These are phyloP conservation scores for Fusarium incarnatum DNA, from an alignment of 2,329 filamentous ascomycete genomes.

Conservation along the genomic window DNA sequence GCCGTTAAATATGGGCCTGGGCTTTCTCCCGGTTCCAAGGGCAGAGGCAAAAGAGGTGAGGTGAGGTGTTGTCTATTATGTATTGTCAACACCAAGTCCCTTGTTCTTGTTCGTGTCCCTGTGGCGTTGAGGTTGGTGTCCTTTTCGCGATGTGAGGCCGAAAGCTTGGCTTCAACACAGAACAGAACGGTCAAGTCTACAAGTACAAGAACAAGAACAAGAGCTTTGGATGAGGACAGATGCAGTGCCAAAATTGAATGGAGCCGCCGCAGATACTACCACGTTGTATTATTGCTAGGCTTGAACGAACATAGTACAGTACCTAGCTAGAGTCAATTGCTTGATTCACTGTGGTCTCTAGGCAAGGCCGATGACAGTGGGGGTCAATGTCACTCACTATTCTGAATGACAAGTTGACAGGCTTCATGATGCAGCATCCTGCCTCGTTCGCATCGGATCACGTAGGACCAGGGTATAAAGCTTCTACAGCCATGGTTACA, in stretches of 20 bases:
- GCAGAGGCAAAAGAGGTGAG: neutral
- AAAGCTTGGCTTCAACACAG: slow-evolving; percentile 24
- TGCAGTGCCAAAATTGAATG: neutral
- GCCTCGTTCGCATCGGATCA: neutral
- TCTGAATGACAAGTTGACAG: slow-evolving; percentile 8
- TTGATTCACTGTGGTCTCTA: slow-evolving; percentile 4
- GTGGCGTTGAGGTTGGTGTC: slow-evolving; percentile 19
- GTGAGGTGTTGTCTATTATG: slow-evolving; percentile 27
- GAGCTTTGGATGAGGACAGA: neutral
- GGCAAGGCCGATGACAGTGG: slow-evolving; percentile 22
- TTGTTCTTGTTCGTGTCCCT: slow-evolving; percentile 4
- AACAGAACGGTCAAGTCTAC: slow-evolving; percentile 5
- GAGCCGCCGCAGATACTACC: neutral
- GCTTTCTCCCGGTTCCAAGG: slow-evolving; percentile 1
- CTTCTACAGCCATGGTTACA: slow-evolving; percentile 30
- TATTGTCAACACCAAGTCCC: slow-evolving; percentile 36
- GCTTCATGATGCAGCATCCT: neutral
- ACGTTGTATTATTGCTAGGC: neutral
- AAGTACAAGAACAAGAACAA: neutral
- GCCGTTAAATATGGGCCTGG: slow-evolving; percentile 18
- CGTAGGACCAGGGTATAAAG: slow-evolving; percentile 6
- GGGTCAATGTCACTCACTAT: slow-evolving; percentile 15
- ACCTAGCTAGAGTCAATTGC: slow-evolving; percentile 2
- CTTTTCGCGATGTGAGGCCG: slow-evolving; percentile 1
- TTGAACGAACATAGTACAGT: neutral